These are phyloP conservation scores for Arthrobotrys megalospora DNA, from an alignment of 2,329 filamentous ascomycete genomes.

Conservation along the genomic window DNA sequence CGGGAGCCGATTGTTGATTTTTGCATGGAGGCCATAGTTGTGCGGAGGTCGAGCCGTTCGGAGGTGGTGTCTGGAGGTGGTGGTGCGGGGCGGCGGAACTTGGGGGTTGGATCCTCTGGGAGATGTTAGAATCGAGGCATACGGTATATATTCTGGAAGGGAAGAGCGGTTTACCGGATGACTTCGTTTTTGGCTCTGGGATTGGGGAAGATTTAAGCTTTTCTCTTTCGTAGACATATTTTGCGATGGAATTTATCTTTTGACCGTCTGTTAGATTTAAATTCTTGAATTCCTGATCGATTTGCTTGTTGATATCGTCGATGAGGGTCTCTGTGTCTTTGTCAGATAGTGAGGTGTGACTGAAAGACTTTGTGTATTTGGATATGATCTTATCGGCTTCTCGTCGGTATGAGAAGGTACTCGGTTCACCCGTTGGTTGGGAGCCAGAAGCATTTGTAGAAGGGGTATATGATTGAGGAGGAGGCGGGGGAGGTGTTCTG, in stretches of 20 bases:
- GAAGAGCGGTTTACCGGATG: not conserved
- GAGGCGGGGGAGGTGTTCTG: slow-evolving; percentile 15
- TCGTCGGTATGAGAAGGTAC: not conserved
- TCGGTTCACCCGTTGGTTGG: not conserved
- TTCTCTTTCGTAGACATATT: slow-evolving; percentile 21
- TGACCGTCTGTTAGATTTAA: slow-evolving; percentile 16
- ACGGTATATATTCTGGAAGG: not conserved
- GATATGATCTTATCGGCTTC: slow-evolving; percentile 17
- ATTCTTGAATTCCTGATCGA: slow-evolving; percentile 14
- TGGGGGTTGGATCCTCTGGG: not conserved
- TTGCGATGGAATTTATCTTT: slow-evolving; percentile 18
- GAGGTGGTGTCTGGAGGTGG: not conserved
- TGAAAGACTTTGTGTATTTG: slow-evolving; percentile 19
- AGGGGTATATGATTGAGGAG: not conserved
- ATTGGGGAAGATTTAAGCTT: not conserved
- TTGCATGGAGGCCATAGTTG: slow-evolving; percentile 27
- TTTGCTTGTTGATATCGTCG: slow-evolving; percentile 16
- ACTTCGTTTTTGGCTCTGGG: slow-evolving; percentile 4
- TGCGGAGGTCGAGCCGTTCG: slow-evolving; percentile 33
- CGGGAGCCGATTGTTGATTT: slow-evolving; percentile 17
- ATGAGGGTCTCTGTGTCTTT: not conserved
- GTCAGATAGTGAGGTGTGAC: slow-evolving; percentile 6
- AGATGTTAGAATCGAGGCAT: not conserved
- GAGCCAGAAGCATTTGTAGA: not conserved
- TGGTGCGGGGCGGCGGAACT: not conserved